A percentile compares a stretch with the other conserved stretches of the same genome.
Conservation (phyloP, 2,329 filamentous ascomycete species). For the Bipolaris victoriae region DNA sequence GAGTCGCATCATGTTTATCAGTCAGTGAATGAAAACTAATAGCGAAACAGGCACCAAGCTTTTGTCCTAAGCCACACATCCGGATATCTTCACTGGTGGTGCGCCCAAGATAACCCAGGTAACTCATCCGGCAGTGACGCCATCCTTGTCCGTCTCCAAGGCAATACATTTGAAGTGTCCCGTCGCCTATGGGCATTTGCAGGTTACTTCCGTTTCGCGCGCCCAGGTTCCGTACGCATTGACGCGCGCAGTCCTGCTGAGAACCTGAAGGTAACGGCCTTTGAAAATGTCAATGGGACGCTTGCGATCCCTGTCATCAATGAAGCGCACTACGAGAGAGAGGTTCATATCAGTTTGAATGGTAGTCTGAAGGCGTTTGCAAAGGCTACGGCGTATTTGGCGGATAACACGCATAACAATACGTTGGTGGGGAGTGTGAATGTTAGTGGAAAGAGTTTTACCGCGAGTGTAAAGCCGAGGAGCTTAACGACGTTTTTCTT, state of each 20-base stretch:
- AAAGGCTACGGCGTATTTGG: constrained; percentile 8
- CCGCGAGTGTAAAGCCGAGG: constrained; percentile 4
- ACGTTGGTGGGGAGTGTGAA: constrained; percentile 9
- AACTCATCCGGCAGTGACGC: constrained; percentile 25
- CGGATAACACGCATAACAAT: constrained; percentile 15
- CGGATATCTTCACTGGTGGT: constrained; percentile 62
- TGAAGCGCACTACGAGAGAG: constrained; percentile 22
- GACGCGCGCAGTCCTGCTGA: constrained; percentile 32
- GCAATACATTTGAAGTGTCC: constrained; percentile 36
- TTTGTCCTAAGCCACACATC: constrained; percentile 32
- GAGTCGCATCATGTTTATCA: constrained; percentile 27
- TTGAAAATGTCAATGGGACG: constrained; percentile 34
- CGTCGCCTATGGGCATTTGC: constrained; percentile 50
- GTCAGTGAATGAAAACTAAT: constrained; percentile 11
- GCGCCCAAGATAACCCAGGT: constrained; percentile 40
- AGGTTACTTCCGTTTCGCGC: constrained; percentile 44
- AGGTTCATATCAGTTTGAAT: constrained; percentile 6
- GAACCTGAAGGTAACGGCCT: constrained; percentile 35
- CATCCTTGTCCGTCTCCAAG: constrained; percentile 29
- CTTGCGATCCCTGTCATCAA: constrained; percentile 42
- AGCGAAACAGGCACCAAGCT: constrained; percentile 30
- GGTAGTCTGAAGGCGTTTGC: neutral
- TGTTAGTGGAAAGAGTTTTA: constrained; percentile 1
- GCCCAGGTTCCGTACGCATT: constrained; percentile 45
- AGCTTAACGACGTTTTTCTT: constrained; percentile 13